Evolutionary conservation across 2,329 filamentous ascomycete species (phyloP), one percentile per base, ranked within the genome.

Genomic region (Setomelanomma holmii): DNA sequence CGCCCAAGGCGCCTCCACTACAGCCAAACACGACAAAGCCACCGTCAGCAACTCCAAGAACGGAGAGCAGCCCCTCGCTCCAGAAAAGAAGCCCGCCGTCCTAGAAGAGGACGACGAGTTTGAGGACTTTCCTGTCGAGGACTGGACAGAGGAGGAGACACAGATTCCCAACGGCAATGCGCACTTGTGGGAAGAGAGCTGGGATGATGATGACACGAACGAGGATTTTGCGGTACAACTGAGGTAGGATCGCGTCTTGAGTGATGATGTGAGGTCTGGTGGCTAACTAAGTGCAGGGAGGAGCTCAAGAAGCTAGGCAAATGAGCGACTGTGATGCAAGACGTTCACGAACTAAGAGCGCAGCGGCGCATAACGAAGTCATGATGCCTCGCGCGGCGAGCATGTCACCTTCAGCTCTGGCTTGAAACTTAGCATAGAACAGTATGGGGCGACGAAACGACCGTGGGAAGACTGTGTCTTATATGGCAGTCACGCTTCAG

Each of bases 21-120:
- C 76, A 60, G 67, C 73, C 51, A 65, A 67, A 69, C 63, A 54
- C 67, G 56, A 76, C 75, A 79, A 80, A 71, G 72, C 76, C 46
- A 63, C 68, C 47, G 72, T 66, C 70, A 51, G 59, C 63, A 66
- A 71, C 55, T 43, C 62, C 46, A 71, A 67, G 50, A 67, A 78
- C 60, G 67, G 74, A 53, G 75, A 76, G 73, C 78, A 69, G 80
- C 58, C 58, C 20, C 52, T 55, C 40, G 76, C 52, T 79, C 82
- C 63, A 20, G 79, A 81, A 62, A 80, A 86, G 72, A 89, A 89
- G 76, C 81, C 86, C 52, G 76, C 81, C 48, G 80, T 88, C 27
- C 84, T 98, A 22, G 95, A 96, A 76, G 95, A 99, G 76, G 95
- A 99, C 72, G 95, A 99, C 76, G 95, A 99, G 80, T 99, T 99